phyloP scores from a whole-genome alignment of 805 yeast genomes.

The Nakazawaea sp. region DNA sequence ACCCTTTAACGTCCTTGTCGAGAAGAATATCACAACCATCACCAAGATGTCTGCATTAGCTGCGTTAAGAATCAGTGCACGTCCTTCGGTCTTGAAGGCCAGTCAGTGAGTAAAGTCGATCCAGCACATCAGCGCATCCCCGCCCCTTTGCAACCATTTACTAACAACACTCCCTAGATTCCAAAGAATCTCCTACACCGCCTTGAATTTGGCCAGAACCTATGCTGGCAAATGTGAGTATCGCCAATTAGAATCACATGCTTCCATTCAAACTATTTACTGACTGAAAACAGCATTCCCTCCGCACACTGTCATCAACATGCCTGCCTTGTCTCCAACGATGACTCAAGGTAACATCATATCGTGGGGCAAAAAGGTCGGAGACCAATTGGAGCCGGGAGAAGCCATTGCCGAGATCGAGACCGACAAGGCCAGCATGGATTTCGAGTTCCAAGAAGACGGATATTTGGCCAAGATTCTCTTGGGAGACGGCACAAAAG shows the following conservation, averaged over 20 bases:
- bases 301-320: conserved; percentile 75
- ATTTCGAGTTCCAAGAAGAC: conserved; percentile 96
- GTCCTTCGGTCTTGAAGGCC: conserved; percentile 16
- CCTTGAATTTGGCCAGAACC: conserved; percentile 16
- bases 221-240: conserved; percentile 16
- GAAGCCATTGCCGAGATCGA: conserved; percentile 95
- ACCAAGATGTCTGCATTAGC: conserved; percentile 25
- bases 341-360: conserved; percentile 96
- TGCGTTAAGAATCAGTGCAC: conserved; percentile 22
- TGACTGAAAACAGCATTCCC: conserved; percentile 20
- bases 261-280: too few species aligned
- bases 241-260: neutral
- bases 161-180: conserved; percentile 3
- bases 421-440: conserved; percentile 98
- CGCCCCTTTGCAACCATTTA: too few species aligned
- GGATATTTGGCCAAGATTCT: conserved; percentile 86
- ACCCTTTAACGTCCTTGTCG: too few species aligned
- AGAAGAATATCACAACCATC: too few species aligned
- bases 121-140: too few species aligned
- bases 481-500: conserved; percentile 79
- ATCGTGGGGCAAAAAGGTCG: conserved; percentile 82
- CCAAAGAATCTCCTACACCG: conserved; percentile 12
- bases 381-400: conserved; percentile 86
- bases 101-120: conserved; percentile 9
- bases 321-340: conserved; percentile 99